Conservation (phyloP, 176 grass and related monocot species). For the Aegilops speltoides region DNA sequence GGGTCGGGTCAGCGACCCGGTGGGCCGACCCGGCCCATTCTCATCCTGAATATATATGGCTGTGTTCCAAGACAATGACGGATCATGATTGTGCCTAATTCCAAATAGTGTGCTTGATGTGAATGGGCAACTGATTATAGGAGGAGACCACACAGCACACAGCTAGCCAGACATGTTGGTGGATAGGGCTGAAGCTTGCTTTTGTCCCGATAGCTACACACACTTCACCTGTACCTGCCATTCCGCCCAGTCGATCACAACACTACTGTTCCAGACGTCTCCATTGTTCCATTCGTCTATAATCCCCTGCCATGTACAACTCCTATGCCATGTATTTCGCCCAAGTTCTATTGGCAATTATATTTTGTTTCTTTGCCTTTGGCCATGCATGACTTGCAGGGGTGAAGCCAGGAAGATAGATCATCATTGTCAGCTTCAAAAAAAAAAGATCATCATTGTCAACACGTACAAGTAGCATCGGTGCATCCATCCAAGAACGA, state of each 20-base stretch:
- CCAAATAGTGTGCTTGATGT: background rate
- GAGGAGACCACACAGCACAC: background rate
- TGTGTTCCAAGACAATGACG: constrained; percentile 14
- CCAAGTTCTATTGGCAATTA: background rate
- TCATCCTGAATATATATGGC: background rate
- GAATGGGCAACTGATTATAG: constrained; percentile 14
- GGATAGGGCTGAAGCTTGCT: background rate
- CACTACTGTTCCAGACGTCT: background rate
- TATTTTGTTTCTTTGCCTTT: background rate
- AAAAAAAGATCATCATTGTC: no score
- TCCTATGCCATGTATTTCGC: background rate
- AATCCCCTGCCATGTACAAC: background rate
- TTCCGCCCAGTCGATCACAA: background rate
- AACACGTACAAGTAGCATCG: no score
- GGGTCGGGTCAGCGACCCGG: no score
- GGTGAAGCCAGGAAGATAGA: no score
- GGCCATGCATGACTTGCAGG: background rate
- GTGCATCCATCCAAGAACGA: no score
- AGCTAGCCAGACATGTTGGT: background rate
- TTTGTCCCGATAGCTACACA: constrained; percentile 21
- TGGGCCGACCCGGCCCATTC: no score
- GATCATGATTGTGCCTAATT: background rate
- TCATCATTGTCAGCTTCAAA: no score
- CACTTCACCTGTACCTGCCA: background rate
- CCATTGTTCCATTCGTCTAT: background rate